phyloP scores from a whole-genome alignment of 2,329 filamentous ascomycete species.

The Clonostachys chloroleuca region DNA sequence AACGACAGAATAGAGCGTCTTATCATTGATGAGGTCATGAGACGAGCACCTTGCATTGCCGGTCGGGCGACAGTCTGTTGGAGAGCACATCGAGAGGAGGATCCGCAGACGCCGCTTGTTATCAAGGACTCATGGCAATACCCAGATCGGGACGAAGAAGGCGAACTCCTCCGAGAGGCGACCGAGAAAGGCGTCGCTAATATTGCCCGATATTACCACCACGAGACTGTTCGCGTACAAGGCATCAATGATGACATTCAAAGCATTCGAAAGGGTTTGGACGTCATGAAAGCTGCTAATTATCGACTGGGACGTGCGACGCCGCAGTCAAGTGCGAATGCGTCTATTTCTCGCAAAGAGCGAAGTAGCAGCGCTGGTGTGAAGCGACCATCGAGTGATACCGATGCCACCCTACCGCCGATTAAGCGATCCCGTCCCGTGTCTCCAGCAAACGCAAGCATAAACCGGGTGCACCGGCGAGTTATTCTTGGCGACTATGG shows the following conservation, averaged over 20 bases:
- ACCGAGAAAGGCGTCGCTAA: conserved; percentile 26
- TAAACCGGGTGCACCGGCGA: conserved; percentile 27
- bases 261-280: conserved; percentile 22
- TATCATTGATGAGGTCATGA: conserved; percentile 30
- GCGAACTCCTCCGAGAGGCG: conserved; percentile 27
- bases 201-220: conserved; percentile 33
- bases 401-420: conserved; percentile 11
- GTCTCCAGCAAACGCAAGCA: conserved; percentile 17
- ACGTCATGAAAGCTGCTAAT: conserved; percentile 23
- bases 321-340: conserved; percentile 1
- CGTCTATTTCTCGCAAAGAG: conserved; percentile 7
- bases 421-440: conserved; percentile 22
- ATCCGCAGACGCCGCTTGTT: conserved; percentile 25
- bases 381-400: conserved; percentile 20
- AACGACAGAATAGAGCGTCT: conserved; percentile 27
- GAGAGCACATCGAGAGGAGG: conserved; percentile 30
- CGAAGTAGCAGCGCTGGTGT: conserved; percentile 9
- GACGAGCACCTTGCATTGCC: conserved; percentile 22
- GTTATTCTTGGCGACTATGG: conserved; percentile 33
- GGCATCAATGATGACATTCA: conserved; percentile 23
- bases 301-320: conserved; percentile 13
- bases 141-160: conserved; percentile 26
- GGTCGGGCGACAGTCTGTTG: conserved; percentile 36
- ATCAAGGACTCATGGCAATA: conserved; percentile 42
- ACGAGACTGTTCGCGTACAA: conserved; percentile 29